Conservation (phyloP, 2,329 filamentous ascomycete genomes). For the Chrysoporthe puriensis region DNA sequence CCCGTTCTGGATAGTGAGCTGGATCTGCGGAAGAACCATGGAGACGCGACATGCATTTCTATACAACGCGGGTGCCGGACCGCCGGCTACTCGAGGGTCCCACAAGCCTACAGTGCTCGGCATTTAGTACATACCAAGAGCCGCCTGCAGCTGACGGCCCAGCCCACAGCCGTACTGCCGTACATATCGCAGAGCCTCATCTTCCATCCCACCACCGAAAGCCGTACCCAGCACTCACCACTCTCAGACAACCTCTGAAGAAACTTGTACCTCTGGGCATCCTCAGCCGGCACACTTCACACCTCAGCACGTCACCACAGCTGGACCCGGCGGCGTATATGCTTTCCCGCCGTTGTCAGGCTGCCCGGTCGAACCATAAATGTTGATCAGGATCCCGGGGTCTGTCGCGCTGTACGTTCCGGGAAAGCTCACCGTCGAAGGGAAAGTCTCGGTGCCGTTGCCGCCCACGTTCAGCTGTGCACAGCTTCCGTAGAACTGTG, state of each 20-base stretch:
- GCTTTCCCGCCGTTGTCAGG: constrained; percentile 47
- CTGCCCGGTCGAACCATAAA: constrained; percentile 47
- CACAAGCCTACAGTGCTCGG: too few relatives aligned
- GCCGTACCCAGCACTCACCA: neutral
- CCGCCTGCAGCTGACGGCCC: neutral
- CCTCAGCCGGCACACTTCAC: neutral
- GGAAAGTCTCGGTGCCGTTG: constrained; percentile 39
- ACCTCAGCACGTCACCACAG: constrained; percentile 38
- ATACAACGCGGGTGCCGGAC: neutral
- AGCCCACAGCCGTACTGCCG: neutral
- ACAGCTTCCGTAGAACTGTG: constrained; percentile 50
- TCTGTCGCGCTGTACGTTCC: constrained; percentile 48
- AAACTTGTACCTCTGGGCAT: neutral
- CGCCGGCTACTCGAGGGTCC: neutral
- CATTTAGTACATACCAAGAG: too few relatives aligned
- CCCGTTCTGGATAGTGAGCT: neutral
- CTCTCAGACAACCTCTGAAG: neutral
- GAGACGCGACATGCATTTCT: neutral
- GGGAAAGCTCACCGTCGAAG: constrained; percentile 48
- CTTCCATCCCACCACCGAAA: neutral
- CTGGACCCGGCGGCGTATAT: constrained; percentile 45
- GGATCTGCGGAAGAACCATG: neutral
- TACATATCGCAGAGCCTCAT: constrained; percentile 3
- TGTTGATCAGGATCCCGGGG: constrained; percentile 51
- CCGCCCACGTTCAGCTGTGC: constrained; percentile 47